Evolutionary conservation across 768 basidiomycete genomes (phyloP).

Genomic region (Lentinula sp.): DNA sequence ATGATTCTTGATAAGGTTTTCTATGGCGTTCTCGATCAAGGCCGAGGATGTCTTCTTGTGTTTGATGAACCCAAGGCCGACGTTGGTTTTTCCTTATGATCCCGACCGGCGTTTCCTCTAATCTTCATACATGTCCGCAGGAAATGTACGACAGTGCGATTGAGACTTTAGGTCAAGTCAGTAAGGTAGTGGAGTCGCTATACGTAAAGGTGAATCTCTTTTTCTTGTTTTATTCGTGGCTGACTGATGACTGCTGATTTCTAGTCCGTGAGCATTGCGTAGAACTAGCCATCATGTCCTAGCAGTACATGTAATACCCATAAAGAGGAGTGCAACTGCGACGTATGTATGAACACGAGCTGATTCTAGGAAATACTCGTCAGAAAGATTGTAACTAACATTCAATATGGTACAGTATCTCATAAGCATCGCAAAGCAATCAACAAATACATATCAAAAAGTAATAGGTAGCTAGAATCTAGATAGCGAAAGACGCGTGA

Average conservation of each 20-base stretch:
- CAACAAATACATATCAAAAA: no score
- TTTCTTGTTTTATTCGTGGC: background rate
- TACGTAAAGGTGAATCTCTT: slow-evolving; percentile 63
- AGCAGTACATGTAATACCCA: background rate
- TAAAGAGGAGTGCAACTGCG: no score
- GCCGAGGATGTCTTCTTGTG: slow-evolving; percentile 85
- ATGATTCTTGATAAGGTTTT: slow-evolving; percentile 98
- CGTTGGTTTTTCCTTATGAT: slow-evolving; percentile 39
- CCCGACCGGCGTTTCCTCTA: background rate
- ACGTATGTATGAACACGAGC: no score
- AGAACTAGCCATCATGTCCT: slow-evolving; percentile 1
- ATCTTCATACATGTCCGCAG: slow-evolving; percentile 29
- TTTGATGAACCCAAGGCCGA: slow-evolving; percentile 84
- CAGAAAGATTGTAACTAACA: no score
- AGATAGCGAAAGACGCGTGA: background rate
- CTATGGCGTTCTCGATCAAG: slow-evolving; percentile 95
- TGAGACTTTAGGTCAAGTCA: slow-evolving; percentile 82
- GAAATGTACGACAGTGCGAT: slow-evolving; percentile 86
- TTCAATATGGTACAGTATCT: no score
- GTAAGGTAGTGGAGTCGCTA: slow-evolving; percentile 89
- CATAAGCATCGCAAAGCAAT: no score
- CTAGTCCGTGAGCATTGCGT: slow-evolving; percentile 40
- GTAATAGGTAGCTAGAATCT: no score
- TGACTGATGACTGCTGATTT: background rate
- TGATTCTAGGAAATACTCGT: no score